Evolutionary conservation across 2,329 filamentous ascomycete species (phyloP).

Genomic region (Didymella sp.): DNA sequence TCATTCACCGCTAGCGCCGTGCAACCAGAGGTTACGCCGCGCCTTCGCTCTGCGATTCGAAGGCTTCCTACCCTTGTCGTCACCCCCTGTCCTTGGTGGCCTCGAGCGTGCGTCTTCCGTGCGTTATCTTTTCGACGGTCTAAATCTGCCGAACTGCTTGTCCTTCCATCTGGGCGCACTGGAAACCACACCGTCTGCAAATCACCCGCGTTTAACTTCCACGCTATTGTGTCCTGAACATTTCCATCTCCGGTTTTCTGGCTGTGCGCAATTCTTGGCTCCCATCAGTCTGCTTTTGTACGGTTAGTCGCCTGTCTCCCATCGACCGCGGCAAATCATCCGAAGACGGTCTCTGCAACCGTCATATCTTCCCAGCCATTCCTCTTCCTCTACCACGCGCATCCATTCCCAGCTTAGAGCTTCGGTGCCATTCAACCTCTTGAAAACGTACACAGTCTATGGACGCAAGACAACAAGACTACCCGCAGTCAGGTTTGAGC

Average conservation of each 20-base stretch:
- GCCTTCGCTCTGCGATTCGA: conserved; percentile 49
- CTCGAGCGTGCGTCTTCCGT: conserved; percentile 48
- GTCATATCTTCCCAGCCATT: conserved; percentile 58
- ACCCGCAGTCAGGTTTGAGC: conserved; percentile 63
- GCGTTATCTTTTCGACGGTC: conserved; percentile 50
- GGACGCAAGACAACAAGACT: conserved; percentile 62
- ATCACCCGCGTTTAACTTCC: conserved; percentile 58
- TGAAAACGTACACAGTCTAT: conserved; percentile 56
- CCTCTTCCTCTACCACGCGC: conserved; percentile 51
- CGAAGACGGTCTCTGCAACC: conserved; percentile 48
- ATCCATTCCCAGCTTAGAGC: conserved; percentile 50
- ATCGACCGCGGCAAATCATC: conserved; percentile 49
- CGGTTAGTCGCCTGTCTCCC: conserved; percentile 42
- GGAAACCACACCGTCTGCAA: conserved; percentile 54
- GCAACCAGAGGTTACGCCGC: conserved; percentile 47
- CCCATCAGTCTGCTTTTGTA: conserved; percentile 34
- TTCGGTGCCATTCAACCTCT: conserved; percentile 41
- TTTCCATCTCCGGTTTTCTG: conserved; percentile 46
- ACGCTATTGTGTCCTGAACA: conserved; percentile 52
- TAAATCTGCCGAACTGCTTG: conserved; percentile 51
- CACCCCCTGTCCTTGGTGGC: conserved; percentile 38
- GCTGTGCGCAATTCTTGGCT: conserved; percentile 45
- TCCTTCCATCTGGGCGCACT: conserved; percentile 46
- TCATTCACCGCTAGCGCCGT: conserved; percentile 47
- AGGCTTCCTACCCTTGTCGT: conserved; percentile 30